Base-by-base conservation (phyloP, 192 early-diverging fungal species). In the Piromyces sp. region DNA sequence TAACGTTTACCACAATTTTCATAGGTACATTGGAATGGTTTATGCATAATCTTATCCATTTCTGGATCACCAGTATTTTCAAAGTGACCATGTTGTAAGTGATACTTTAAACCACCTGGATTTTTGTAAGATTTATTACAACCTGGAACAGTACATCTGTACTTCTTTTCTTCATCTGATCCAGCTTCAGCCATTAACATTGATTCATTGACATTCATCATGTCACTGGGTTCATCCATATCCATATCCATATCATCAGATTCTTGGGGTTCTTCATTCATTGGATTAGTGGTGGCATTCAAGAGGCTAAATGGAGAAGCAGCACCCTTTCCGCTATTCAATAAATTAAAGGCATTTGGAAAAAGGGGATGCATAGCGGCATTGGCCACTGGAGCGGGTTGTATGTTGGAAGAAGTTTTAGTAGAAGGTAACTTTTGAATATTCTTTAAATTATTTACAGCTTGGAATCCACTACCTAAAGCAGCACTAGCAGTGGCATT, bases 111-210 rank as follows among this genome's bases (percentile, higher is more conserved):
- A 13, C 97, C 97, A 80, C 97, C 97, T 30, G 97, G 96, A 87
- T 99, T 99, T 88, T 99, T 99, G 89, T 99, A 99, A 13, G 95
- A 92, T 87, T 98, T 98, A 81, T 91, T 92, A 88, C 97, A 98
- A 12, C 95, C 95, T 12, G 84, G 84, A 11, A 96, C 87, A 22
- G 94, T 89, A 85, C 96, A 98, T 81, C 93, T 92, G 88, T 97
- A 97, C 29, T 95, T 95, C 82, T 96, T 94, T 82, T 95, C 94
- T 81, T 89, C 91, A 40, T 30, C 81, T 30, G 38, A 28, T 6
- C 30, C 81, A 13, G 33, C 30, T 79, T 31, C 81, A 40, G 30
- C 30, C 30, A 30, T 81, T 11, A 79, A 12, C 81, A 79, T 79
- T 6, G 78, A 7, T 11, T 30, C 40, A 30, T 22, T 40, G 5